Percentiles rank a stretch among this genome's conserved stretches.
These are phyloP conservation scores for Trichoderma sp. DNA, from an alignment of 2,329 filamentous ascomycete genomes.

Conservation along the genomic window DNA sequence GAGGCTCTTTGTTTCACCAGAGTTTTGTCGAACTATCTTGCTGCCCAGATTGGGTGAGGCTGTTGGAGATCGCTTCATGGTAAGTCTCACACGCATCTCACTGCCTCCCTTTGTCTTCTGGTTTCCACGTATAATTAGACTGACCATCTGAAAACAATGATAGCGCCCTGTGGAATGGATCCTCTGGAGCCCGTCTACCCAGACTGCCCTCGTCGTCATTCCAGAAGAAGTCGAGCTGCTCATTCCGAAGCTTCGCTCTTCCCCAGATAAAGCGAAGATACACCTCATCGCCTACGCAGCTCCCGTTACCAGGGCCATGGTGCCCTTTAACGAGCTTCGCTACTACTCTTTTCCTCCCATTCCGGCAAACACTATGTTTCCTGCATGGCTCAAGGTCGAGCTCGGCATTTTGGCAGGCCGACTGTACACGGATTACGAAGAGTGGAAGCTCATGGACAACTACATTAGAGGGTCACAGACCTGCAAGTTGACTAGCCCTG, in stretches of 20 bases:
- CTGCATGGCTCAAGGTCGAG: slow-evolving; percentile 58
- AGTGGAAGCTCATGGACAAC: slow-evolving; percentile 44
- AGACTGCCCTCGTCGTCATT: slow-evolving; percentile 59
- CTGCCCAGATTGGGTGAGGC: background rate
- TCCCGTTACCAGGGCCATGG: slow-evolving; percentile 62
- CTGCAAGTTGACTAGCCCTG: too few relatives aligned
- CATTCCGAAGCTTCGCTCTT: slow-evolving; percentile 47
- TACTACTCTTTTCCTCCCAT: slow-evolving; percentile 57
- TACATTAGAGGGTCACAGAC: slow-evolving; percentile 1
- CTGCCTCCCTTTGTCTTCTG: too few relatives aligned
- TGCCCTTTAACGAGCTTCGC: slow-evolving; percentile 56
- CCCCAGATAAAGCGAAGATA: slow-evolving; percentile 32
- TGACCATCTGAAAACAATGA: too few relatives aligned
- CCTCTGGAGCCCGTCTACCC: slow-evolving; percentile 52
- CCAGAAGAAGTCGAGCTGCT: slow-evolving; percentile 64
- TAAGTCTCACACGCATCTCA: slow-evolving; percentile 1
- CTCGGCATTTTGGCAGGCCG: slow-evolving; percentile 63
- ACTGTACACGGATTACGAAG: slow-evolving; percentile 59
- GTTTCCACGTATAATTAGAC: too few relatives aligned
- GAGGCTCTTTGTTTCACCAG: slow-evolving; percentile 42
- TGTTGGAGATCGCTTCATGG: slow-evolving; percentile 23
- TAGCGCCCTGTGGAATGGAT: slow-evolving; percentile 62
- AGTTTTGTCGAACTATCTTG: slow-evolving; percentile 31
- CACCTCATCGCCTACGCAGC: slow-evolving; percentile 61
- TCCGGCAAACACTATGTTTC: slow-evolving; percentile 45